Base-by-base conservation (phyloP, 2,329 filamentous ascomycete genomes). In the Claviceps pazoutovae region DNA sequence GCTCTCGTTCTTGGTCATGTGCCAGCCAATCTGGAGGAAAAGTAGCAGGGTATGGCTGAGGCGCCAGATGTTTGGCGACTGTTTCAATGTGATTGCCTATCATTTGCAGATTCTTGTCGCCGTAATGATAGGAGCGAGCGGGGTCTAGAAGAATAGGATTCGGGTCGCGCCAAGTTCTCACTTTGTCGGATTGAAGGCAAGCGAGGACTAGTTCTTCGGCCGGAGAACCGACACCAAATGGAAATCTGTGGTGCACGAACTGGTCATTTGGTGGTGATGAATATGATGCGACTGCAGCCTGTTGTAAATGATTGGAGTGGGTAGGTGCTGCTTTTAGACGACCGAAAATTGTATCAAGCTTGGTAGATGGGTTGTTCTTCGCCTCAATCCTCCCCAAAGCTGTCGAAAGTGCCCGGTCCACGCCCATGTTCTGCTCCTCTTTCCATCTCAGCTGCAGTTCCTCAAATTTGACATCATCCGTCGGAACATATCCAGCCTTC, bases 11-110 rank as follows among this genome's bases (percentile, higher is more conserved):
- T 2, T 70, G 62, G 36, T 74, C 68, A 21, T 71, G 64, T 9
- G 63, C 64, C 56, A 80, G 69, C 70, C 76, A 78, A 17, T 71
- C 69, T 1, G 79, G 76, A 3, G 78, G 74, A 44, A 74, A 69
- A 1, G 60, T 71, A 2, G 76, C 64, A 14, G 76, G 77, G 54
- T 69, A 76, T 6, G 74, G 68, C 54, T 73, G 71, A 50, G 67
- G 67, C 45, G 67, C 67, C 8, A 79, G 61, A 41, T 65, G 61
- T 36, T 67, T 68, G 3, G 68, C 68, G 1, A 72, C 59, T 0
- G 61, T 61, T 56, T 77, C 73, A 13, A 80, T 55, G 3, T 63
- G 63, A 19, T 69, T 66, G 7, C 67, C 69, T 1, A 71, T 72
- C 16, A 63, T 61, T 50, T 75, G 71, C 7, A 73, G 62, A 2